Evolutionary conservation across 148 eudicot genomes (phyloP), one percentile per base, ranked within the genome.

Genomic region (Cornus controversa): DNA sequence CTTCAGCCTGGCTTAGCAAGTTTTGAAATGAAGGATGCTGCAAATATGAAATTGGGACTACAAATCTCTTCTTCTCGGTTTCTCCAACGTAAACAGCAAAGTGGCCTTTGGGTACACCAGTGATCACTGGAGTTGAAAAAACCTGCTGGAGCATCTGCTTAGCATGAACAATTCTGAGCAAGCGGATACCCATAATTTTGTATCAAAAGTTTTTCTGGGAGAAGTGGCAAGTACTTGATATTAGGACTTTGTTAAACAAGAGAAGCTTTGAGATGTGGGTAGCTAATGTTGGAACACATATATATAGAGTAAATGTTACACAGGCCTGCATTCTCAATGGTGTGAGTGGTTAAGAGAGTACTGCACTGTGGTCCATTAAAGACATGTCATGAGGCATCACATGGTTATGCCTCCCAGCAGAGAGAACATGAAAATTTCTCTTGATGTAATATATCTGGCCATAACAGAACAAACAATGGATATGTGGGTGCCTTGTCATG

Each of bases 101-200:
- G 20, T 50, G 57, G 57, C 57, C 57, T 50, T 50, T 50, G 20
- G 57, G 57, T 50, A 50, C 57, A 5, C 20, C 57, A 4, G 18
- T 50, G 7, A 7, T 15, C 57, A 50, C 15, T 50, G 20, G 57
- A 50, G 18, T 50, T 50, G 57, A 15, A 15, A 13, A 16, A 50
- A 50, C 20, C 18, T 50, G 57, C 20, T 50, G 57, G 57, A 50
- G 2, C 1, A 50, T 50, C 57, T 50, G 57, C 57, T 50, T 50
- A 50, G 57, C 57, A 11, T 16, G 68, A 25, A 23, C 10, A 11
- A 24, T 65, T 65, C 68, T 65, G 24, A 84, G 86, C 40, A 81
- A 63, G 10, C 58, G 73, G 77, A 84, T 34, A 71, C 70, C 84
- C 84, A 84, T 81, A 31, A 22, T 50, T 50, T 40, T 16, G 57